Evolutionary conservation across 139 green algal species (phyloP).

Genomic region (Chlorella sp.): DNA sequence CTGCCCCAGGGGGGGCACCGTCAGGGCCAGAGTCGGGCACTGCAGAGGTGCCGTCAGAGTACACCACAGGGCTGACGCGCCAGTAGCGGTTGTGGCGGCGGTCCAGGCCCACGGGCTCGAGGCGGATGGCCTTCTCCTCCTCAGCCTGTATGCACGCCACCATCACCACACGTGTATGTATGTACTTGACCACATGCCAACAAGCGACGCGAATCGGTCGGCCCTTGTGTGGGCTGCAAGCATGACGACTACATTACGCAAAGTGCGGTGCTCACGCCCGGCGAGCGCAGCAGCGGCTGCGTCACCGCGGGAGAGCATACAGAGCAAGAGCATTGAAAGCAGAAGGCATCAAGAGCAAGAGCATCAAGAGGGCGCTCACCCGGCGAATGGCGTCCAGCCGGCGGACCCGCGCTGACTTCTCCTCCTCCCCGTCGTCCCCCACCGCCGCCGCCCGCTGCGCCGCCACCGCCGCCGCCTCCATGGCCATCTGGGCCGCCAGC

Average conservation of each 20-base stretch:
- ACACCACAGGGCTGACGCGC: conserved; percentile 25
- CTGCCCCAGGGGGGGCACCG: neutral
- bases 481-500: neutral
- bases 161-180: neutral
- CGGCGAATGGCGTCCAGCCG: conserved; percentile 10
- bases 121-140: conserved; percentile 32
- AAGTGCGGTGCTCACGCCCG: too few relatives aligned
- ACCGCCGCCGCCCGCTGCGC: neutral
- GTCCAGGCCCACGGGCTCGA: conserved; percentile 71
- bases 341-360: too few relatives aligned
- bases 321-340: neutral
- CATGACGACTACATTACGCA: neutral
- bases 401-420: conserved; percentile 13
- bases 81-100: conserved; percentile 75
- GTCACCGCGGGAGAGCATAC: neutral
- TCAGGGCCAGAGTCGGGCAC: neutral
- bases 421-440: conserved; percentile 22
- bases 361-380: too few relatives aligned
- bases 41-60: neutral
- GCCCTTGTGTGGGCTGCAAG: neutral
- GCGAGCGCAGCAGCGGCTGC: neutral
- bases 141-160: conserved; percentile 19
- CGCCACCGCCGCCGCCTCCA: conserved; percentile 9
- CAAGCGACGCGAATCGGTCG: neutral
- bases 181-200: neutral